Evolutionary conservation across 2,329 filamentous ascomycete genomes (phyloP).

Genomic region (Ophioceras dolichostomum): DNA sequence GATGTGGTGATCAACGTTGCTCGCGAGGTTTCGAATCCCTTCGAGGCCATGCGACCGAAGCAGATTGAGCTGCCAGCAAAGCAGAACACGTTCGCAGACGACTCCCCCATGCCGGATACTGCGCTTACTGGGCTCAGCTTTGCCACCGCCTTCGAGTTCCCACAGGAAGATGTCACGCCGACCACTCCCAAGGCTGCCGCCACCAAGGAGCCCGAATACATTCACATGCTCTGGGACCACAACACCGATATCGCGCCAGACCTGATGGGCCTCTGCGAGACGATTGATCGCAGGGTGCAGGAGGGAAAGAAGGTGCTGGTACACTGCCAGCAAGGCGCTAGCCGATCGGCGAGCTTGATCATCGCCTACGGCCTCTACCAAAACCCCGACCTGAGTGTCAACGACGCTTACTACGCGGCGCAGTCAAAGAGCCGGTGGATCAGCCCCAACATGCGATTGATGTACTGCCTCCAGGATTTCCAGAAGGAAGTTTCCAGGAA

Average conservation of each 20-base stretch:
- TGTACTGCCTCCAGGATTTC: conserved; percentile 81
- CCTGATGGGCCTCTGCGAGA: conserved; percentile 61
- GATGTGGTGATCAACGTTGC: conserved; percentile 81
- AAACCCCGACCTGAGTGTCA: conserved; percentile 63
- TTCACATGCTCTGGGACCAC: conserved; percentile 81
- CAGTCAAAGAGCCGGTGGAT: conserved; percentile 80
- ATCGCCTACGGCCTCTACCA: conserved; percentile 78
- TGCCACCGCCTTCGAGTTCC: conserved; percentile 48
- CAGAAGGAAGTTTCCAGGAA: conserved; percentile 49
- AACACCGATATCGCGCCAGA: conserved; percentile 77
- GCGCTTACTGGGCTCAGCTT: conserved; percentile 45
- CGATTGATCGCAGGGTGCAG: conserved; percentile 59
- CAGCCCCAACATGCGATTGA: conserved; percentile 82
- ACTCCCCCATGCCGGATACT: conserved; percentile 40
- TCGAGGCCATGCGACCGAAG: too few species aligned
- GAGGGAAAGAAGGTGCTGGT: conserved; percentile 69
- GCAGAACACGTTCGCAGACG: conserved; percentile 14
- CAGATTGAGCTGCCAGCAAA: conserved; percentile 16
- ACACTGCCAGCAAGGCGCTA: conserved; percentile 79
- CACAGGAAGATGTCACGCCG: conserved; percentile 32
- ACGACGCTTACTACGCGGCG: conserved; percentile 71
- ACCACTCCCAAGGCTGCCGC: conserved; percentile 42
- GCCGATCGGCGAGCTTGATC: conserved; percentile 72
- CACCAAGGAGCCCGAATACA: conserved; percentile 58
- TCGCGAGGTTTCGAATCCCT: conserved; percentile 69